phyloP scores from a whole-genome alignment of 2,329 filamentous ascomycete genomes.

The Ophiostoma australiae region DNA sequence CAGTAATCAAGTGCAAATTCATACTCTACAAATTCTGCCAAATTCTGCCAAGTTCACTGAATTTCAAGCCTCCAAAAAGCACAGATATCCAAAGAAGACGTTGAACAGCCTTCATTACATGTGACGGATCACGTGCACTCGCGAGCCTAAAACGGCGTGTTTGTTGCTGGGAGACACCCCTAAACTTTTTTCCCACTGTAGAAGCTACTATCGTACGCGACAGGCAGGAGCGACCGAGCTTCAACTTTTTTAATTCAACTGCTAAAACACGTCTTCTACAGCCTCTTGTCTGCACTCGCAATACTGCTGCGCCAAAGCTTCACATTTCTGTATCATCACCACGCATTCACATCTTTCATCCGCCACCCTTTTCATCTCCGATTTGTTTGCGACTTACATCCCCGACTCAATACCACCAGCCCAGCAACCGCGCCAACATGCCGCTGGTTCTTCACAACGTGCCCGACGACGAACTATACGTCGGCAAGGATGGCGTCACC shows the following conservation, averaged over 20 bases:
- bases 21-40: too few relatives aligned
- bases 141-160: not conserved
- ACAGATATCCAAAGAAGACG: not conserved
- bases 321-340: not conserved
- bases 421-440: slow-evolving; percentile 30
- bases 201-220: not conserved
- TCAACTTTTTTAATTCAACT: not conserved
- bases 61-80: too few relatives aligned
- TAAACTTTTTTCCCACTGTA: slow-evolving; percentile 1
- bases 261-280: not conserved
- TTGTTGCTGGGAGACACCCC: slow-evolving; percentile 17
- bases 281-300: not conserved
- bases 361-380: not conserved
- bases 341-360: not conserved
- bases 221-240: slow-evolving; percentile 14
- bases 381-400: not conserved
- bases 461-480: slow-evolving; percentile 62
- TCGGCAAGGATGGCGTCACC: slow-evolving; percentile 60
- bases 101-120: not conserved
- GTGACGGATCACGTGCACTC: not conserved
- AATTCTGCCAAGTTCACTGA: too few relatives aligned
- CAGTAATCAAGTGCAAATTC: too few relatives aligned
- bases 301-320: not conserved
- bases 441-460: slow-evolving; percentile 65
- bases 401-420: not conserved